Conservation (phyloP, 2,329 filamentous ascomycete genomes). For the Apiospora aurea region DNA sequence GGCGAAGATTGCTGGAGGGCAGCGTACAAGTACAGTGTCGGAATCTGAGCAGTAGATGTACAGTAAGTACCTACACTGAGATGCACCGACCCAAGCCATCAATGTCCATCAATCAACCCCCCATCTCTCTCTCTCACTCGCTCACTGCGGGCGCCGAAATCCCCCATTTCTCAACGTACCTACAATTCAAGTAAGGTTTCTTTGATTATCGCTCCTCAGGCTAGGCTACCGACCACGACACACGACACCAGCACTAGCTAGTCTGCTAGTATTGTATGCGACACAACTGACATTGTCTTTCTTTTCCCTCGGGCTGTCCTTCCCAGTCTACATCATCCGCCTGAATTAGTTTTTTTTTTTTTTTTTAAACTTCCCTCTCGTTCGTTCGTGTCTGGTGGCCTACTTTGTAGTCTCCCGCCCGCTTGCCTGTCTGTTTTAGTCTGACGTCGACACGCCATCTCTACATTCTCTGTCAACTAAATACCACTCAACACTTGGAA, state of each 20-base stretch:
- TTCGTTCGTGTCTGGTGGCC: neutral
- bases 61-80: neutral
- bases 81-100: neutral
- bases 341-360: neutral
- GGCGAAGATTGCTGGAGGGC: neutral
- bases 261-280: constrained; percentile 9
- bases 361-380: neutral
- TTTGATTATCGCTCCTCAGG: neutral
- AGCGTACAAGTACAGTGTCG: neutral
- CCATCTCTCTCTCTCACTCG: neutral
- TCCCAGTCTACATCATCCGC: constrained; percentile 7
- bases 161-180: neutral
- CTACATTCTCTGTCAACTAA: neutral
- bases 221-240: neutral
- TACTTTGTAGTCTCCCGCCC: neutral
- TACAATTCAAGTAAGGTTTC: neutral
- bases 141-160: neutral
- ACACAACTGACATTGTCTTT: constrained; percentile 3
- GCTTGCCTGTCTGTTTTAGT: constrained; percentile 7
- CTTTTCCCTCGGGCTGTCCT: neutral
- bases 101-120: neutral
- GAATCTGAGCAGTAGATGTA: neutral
- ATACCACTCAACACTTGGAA: constrained; percentile 16
- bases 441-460: constrained; percentile 16
- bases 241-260: neutral